These are phyloP conservation scores for Selenicereus undatus DNA, from an alignment of 148 eudicot species.

Conservation along the genomic window DNA sequence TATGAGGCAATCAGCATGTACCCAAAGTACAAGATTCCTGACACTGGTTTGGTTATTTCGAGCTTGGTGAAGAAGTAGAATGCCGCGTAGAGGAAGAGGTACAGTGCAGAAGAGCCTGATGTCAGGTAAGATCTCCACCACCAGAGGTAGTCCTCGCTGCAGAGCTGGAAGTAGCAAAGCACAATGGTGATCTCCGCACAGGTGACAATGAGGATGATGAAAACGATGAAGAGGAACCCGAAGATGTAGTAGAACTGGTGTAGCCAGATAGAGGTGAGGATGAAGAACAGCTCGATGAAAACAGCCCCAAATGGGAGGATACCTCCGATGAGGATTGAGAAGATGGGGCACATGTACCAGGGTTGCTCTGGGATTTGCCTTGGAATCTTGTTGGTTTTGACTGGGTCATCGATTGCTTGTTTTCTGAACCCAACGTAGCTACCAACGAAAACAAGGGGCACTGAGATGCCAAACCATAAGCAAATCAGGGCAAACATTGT, in stretches of 20 bases:
- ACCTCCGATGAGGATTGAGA: slow-evolving; percentile 47
- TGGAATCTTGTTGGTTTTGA: slow-evolving; percentile 49
- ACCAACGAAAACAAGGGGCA: slow-evolving; percentile 44
- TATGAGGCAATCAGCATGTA: slow-evolving; percentile 49
- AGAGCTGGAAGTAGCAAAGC: slow-evolving; percentile 50
- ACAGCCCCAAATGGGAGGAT: slow-evolving; percentile 50
- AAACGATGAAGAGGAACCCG: slow-evolving; percentile 44
- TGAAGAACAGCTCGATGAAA: slow-evolving; percentile 50
- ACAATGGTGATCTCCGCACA: slow-evolving; percentile 49
- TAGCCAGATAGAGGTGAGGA: slow-evolving; percentile 50
- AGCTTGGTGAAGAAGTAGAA: slow-evolving; percentile 57
- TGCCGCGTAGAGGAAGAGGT: slow-evolving; percentile 43
- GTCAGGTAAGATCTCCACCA: slow-evolving; percentile 56
- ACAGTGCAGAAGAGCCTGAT: slow-evolving; percentile 47
- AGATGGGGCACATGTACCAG: slow-evolving; percentile 54
- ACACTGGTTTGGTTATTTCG: slow-evolving; percentile 45
- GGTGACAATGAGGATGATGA: slow-evolving; percentile 42
- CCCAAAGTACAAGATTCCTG: slow-evolving; percentile 51
- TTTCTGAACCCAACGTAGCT: slow-evolving; percentile 41
- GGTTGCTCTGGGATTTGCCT: slow-evolving; percentile 53
- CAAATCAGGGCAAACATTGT: slow-evolving; percentile 44
- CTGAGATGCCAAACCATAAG: slow-evolving; percentile 51
- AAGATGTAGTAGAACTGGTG: slow-evolving; percentile 51
- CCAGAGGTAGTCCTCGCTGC: slow-evolving; percentile 49
- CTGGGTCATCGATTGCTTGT: slow-evolving; percentile 38